A percentile compares a stretch with the other conserved stretches of the same genome.
These are phyloP conservation scores for Penicillium diatomitis DNA, from an alignment of 495 filamentous ascomycete genomes.

Conservation along the genomic window DNA sequence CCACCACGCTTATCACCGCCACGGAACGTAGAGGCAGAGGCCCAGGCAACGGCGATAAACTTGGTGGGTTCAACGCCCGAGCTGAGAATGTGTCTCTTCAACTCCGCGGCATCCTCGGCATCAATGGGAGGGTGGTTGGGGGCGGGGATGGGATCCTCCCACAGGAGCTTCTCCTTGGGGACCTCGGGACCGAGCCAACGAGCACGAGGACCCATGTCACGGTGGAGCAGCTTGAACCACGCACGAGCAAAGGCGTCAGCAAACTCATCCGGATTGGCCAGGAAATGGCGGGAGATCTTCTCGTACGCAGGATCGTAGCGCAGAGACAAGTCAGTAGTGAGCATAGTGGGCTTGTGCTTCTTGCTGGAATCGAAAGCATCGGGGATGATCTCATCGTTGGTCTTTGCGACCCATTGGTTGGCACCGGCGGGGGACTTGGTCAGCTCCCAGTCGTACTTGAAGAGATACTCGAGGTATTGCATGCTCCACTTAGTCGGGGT, in stretches of 20 bases:
- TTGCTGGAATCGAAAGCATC: constrained; percentile 54
- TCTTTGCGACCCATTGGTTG: constrained; percentile 66
- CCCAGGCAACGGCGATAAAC: constrained; percentile 56
- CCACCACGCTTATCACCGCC: constrained; percentile 68
- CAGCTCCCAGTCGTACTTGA: constrained; percentile 68
- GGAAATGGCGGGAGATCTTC: constrained; percentile 61
- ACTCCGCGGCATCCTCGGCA: constrained; percentile 43
- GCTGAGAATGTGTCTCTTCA: constrained; percentile 57
- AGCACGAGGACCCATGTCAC: constrained; percentile 59
- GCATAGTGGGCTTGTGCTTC: constrained; percentile 59
- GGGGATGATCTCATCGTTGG: constrained; percentile 53
- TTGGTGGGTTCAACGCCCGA: constrained; percentile 45
- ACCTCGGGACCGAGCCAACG: constrained; percentile 64
- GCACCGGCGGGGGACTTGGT: constrained; percentile 64
- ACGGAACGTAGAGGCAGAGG: constrained; percentile 63
- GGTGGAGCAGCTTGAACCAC: constrained; percentile 73
- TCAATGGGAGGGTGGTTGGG: constrained; percentile 47
- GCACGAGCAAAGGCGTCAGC: constrained; percentile 56
- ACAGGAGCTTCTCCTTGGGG: constrained; percentile 50
- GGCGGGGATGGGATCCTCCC: constrained; percentile 57
- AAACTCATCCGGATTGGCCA: constrained; percentile 55
- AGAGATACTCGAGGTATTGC: constrained; percentile 60
- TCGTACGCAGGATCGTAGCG: constrained; percentile 60
- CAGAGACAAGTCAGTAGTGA: constrained; percentile 62
- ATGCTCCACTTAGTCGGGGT: constrained; percentile 62